A percentile compares a stretch with the other conserved stretches of the same genome.
phyloP scores from a whole-genome alignment of 495 filamentous ascomycete species.

The Extremus antarcticus region DNA sequence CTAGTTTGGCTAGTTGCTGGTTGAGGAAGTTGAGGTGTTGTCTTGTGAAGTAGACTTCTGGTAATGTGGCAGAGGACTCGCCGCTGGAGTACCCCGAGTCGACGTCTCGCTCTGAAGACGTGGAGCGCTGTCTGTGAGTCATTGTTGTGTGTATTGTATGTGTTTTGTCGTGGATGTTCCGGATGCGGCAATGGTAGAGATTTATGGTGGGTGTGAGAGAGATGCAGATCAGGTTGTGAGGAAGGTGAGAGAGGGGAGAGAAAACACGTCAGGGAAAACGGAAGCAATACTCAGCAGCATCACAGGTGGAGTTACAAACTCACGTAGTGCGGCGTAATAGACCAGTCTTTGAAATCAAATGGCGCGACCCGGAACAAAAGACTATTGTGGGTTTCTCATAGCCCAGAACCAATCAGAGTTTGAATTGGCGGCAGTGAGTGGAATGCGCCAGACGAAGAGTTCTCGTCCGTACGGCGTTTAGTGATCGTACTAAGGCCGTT shows the following conservation, averaged over 20 bases:
- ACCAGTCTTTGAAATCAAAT: not conserved
- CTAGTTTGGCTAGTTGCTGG: slow-evolving; percentile 69
- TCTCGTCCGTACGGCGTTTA: no score
- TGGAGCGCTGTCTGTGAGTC: slow-evolving; percentile 7
- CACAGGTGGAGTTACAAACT: not conserved
- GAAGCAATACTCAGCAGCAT: not conserved
- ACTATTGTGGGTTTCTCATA: not conserved
- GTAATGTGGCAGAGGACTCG: slow-evolving; percentile 47
- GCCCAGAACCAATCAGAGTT: not conserved
- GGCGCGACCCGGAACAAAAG: not conserved
- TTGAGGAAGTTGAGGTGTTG: slow-evolving; percentile 86
- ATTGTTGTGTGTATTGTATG: no score
- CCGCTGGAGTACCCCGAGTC: slow-evolving; percentile 90
- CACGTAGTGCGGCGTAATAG: not conserved
- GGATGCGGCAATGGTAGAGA: no score
- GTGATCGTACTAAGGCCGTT: not conserved
- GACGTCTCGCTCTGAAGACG: slow-evolving; percentile 16
- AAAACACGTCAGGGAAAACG: not conserved
- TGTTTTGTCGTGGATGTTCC: no score
- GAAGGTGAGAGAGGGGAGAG: not conserved
- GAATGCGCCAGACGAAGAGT: not conserved
- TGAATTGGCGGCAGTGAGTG: not conserved
- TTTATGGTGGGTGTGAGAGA: no score
- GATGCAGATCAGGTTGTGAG: no score
- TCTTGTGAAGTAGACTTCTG: slow-evolving; percentile 76